Evolutionary conservation across 192 early-diverging fungal genomes (phyloP), one percentile per base, ranked within the genome.

Genomic region (Coemansia sp.): DNA sequence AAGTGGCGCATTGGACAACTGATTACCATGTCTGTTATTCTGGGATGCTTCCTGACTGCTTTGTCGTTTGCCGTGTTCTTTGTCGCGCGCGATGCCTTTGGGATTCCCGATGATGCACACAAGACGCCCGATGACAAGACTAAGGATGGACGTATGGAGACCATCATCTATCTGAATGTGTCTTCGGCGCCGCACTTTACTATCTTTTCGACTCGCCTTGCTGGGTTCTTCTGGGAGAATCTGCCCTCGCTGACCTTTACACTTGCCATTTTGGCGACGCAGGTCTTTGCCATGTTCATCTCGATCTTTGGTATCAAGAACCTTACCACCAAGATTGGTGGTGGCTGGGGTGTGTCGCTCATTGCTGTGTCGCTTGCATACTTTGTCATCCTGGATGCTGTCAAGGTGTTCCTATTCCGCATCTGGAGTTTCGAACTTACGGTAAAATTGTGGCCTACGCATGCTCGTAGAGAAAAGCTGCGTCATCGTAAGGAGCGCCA

Each of bases 1-100:
- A 97, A 95, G 74, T 97, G 92, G 92, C 69, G 94, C 47, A 88
- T 93, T 58, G 92, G 94, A 15, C 94, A 97, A 56, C 74, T 97
- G 15, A 77, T 97, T 34, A 87, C 85, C 8, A 67, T 94, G 26
- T 93, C 90, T 0, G 57, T 86, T 24, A 59, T 93, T 19, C 80
- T 97, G 25, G 92, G 84, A 52, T 49, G 82, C 43, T 74, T 86
- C 25, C 79, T 97, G 50, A 84, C 86, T 5, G 78, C 51, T 13
- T 72, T 90, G 41, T 91, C 90, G 17, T 95, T 92, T 63, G 84
- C 83, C 11, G 86, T 88, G 50, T 95, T 84, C 67, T 97, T 88
- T 58, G 60, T 92, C 25, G 90, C 91, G 26, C 60, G 73, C 25
- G 78, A 88, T 44, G 77, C 72, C 15, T 75, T 81, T 51, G 38